Percentiles rank a stretch among this genome's conserved stretches.
Conservation (phyloP, 2,329 filamentous ascomycete species). For the Colletotrichum salicis region DNA sequence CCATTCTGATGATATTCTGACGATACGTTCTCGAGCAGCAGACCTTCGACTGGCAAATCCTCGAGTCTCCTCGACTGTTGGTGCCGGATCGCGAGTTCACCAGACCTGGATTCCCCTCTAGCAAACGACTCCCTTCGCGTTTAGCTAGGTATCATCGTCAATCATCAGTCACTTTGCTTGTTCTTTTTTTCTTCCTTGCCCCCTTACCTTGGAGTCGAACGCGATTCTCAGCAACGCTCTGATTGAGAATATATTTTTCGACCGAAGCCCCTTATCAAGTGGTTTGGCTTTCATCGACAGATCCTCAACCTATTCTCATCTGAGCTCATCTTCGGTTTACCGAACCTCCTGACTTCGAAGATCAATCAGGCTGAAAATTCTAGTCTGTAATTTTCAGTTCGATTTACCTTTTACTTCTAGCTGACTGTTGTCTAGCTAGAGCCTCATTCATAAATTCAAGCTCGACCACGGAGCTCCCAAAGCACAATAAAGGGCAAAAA, state of each 20-base stretch:
- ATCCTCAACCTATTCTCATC: not conserved
- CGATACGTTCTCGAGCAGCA: not conserved
- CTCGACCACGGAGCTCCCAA: not conserved
- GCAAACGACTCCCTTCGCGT: not conserved
- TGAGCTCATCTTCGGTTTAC: not conserved
- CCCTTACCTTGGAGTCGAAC: not conserved
- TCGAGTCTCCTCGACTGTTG: not conserved
- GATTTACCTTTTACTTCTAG: not conserved
- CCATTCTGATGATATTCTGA: conserved; percentile 3
- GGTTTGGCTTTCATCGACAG: not conserved
- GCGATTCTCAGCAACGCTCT: not conserved
- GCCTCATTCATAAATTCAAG: not conserved
- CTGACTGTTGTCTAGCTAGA: not conserved
- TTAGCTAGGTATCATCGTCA: not conserved
- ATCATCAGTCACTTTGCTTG: not conserved
- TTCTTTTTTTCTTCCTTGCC: not conserved
- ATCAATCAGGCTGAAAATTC: not conserved
- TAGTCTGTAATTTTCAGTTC: not conserved
- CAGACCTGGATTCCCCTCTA: not conserved
- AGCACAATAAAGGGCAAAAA: not conserved
- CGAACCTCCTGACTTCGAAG: not conserved
- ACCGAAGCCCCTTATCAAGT: not conserved
- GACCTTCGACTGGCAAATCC: not conserved
- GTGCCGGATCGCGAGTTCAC: not conserved
- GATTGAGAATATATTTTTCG: not conserved